phyloP scores from a whole-genome alignment of 257 asterid genomes.

The Solanum ossicruentum region DNA sequence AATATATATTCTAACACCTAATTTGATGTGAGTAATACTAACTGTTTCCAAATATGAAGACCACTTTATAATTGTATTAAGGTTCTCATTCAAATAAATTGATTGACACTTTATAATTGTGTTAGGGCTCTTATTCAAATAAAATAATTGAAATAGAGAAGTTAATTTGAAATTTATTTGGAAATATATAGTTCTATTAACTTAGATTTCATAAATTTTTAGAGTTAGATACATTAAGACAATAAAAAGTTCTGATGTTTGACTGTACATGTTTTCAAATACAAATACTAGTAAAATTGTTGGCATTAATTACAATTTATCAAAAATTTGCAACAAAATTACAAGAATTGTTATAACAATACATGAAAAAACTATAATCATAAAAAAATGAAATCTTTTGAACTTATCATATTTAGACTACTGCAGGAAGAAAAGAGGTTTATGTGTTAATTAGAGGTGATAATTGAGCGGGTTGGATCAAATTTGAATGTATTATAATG shows the following conservation, averaged over 20 bases:
- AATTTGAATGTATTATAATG: no score
- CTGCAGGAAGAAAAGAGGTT: constrained; percentile 1
- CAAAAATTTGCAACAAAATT: not conserved
- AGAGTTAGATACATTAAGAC: not conserved
- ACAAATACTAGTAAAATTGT: constrained; percentile 16
- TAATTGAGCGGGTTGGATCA: no score
- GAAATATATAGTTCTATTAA: not conserved
- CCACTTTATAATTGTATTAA: no score
- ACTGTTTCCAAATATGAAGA: no score
- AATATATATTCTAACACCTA: no score
- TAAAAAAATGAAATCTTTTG: constrained; percentile 29
- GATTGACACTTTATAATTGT: not conserved
- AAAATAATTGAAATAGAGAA: not conserved
- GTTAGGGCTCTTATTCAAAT: not conserved
- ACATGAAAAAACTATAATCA: constrained; percentile 4
- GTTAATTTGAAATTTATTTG: not conserved
- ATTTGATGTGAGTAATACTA: no score
- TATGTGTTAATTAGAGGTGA: no score
- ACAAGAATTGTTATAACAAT: constrained; percentile 13
- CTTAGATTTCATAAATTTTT: not conserved
- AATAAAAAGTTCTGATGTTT: no score
- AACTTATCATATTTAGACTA: constrained; percentile 34
- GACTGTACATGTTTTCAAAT: not conserved
- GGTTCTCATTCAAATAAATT: no score
- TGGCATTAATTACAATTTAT: constrained; percentile 13